phyloP scores from a whole-genome alignment of 805 yeast species.

The Maudiozyma turicensis region DNA sequence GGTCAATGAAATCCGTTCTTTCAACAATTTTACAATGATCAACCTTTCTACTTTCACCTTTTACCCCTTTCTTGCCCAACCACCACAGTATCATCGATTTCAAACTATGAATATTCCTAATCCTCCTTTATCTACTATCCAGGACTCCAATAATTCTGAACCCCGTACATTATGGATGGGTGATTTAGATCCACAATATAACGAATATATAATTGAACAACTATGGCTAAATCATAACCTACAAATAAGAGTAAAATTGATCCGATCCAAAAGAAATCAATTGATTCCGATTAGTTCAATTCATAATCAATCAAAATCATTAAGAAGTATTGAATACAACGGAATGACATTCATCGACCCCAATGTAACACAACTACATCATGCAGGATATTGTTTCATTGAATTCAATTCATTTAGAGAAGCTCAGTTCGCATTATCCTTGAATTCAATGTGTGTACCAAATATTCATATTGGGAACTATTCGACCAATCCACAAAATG shows the following conservation, averaged over 20 bases:
- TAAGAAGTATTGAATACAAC: conserved; percentile 7
- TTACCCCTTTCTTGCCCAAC: too few species aligned
- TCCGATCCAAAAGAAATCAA: conserved; percentile 38
- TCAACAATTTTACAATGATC: background rate
- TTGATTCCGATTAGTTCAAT: conserved; percentile 16
- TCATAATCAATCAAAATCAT: background rate
- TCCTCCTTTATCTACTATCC: conserved; percentile 45
- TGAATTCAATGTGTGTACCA: conserved; percentile 59
- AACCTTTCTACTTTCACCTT: background rate
- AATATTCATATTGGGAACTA: conserved; percentile 24
- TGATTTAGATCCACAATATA: conserved; percentile 71
- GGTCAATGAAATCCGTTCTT: too few species aligned
- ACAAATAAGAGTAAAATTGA: conserved; percentile 56
- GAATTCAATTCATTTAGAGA: conserved; percentile 62
- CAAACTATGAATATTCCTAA: conserved; percentile 31
- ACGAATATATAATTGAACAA: conserved; percentile 47
- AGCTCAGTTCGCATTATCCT: conserved; percentile 56
- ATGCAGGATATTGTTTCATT: conserved; percentile 68
- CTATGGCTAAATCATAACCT: conserved; percentile 53
- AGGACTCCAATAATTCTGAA: conserved; percentile 30
- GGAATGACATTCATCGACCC: conserved; percentile 28
- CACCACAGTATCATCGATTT: background rate
- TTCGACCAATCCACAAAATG: conserved; percentile 30
- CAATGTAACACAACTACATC: conserved; percentile 27
- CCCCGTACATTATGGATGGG: conserved; percentile 81